phyloP scores from a whole-genome alignment of 2,329 filamentous ascomycete species.

The Fusarium kyushuense region DNA sequence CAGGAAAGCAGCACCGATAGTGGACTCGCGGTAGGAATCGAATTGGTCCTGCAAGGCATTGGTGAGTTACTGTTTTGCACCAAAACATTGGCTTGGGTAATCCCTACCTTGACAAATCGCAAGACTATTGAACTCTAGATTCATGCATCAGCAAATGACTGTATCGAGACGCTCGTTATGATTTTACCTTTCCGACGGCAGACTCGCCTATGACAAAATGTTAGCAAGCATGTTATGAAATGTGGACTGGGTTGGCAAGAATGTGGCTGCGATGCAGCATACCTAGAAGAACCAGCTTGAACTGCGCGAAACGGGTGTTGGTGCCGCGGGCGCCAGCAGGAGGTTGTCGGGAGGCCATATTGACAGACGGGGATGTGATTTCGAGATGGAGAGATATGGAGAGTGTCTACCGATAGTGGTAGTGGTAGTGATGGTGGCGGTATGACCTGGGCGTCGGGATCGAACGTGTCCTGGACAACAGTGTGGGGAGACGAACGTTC shows the following conservation, averaged over 20 bases:
- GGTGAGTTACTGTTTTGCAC: slow-evolving; percentile 18
- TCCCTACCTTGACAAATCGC: slow-evolving; percentile 91
- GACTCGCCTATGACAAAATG: slow-evolving; percentile 80
- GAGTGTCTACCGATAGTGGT: slow-evolving; percentile 29
- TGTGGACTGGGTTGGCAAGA: slow-evolving; percentile 10
- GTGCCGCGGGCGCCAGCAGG: slow-evolving; percentile 70
- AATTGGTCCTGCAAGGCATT: slow-evolving; percentile 85
- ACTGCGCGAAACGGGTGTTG: slow-evolving; percentile 95
- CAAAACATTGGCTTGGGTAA: background rate
- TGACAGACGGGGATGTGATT: slow-evolving; percentile 50
- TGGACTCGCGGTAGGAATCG: slow-evolving; percentile 95
- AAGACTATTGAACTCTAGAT: slow-evolving; percentile 92
- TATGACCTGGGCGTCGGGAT: slow-evolving; percentile 44
- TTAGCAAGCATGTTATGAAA: slow-evolving; percentile 52
- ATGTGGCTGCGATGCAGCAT: slow-evolving; percentile 53
- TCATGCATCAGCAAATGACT: slow-evolving; percentile 36
- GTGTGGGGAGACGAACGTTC: slow-evolving; percentile 37
- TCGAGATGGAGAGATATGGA: slow-evolving; percentile 39
- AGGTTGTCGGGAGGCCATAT: slow-evolving; percentile 87
- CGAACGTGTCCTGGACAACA: slow-evolving; percentile 47
- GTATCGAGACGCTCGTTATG: slow-evolving; percentile 9
- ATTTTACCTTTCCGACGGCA: slow-evolving; percentile 92
- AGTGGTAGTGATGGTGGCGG: slow-evolving; percentile 39
- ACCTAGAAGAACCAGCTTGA: slow-evolving; percentile 98
- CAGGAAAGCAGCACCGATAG: slow-evolving; percentile 97